Evolutionary conservation across 2,329 filamentous ascomycete species (phyloP), one percentile per base, ranked within the genome.

Genomic region (Fusarium sp.): DNA sequence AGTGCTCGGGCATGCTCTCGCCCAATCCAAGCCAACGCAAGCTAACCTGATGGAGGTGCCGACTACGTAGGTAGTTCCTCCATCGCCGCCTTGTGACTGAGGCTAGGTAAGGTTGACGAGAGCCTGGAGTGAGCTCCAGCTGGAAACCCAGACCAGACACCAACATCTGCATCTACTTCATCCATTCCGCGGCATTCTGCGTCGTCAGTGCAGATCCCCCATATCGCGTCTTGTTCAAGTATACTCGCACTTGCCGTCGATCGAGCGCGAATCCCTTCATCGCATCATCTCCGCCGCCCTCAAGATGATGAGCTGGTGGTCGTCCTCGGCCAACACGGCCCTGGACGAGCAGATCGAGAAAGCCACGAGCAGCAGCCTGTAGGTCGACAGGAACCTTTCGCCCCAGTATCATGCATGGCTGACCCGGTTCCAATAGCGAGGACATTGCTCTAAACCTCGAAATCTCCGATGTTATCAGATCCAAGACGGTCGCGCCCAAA

Each of bases 381-480:
- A 88, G 34, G 29, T 29, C 49, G n/a, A 46, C 18, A 4, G 4
- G 14, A 44, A 61, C 33, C 34, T 58, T 62, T 72, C 77, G 55
- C 75, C 11, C 49, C 46, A 57, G 29, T 31, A 16, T 6, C 44
- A 40, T 40, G 49, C 51, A 40, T 40, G 44, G 20, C 69, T 74
- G 53, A 74, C 58, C 4, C 23, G 29, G 53, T 25, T 4, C 18
- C 51, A 44, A 31, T 58, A 96, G 93, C 73, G 94, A 99, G 82
- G 95, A 99, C 77, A 98, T 99, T 79, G 91, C 96, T 40, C 88
- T 97, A 73, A 98, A 98, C 79, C 90, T 99, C 77, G 96, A 99
- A 81, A 98, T 99, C 75, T 97, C 95, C 79, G 96, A 99, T 83
- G 85, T 97, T 74, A 97, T 99, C 80, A 89, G 96, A 75, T 98